Percentiles rank a stretch among this genome's conserved stretches.
Conservation (phyloP, 2,329 filamentous ascomycete species). For the Xenoacremonium recifei region DNA sequence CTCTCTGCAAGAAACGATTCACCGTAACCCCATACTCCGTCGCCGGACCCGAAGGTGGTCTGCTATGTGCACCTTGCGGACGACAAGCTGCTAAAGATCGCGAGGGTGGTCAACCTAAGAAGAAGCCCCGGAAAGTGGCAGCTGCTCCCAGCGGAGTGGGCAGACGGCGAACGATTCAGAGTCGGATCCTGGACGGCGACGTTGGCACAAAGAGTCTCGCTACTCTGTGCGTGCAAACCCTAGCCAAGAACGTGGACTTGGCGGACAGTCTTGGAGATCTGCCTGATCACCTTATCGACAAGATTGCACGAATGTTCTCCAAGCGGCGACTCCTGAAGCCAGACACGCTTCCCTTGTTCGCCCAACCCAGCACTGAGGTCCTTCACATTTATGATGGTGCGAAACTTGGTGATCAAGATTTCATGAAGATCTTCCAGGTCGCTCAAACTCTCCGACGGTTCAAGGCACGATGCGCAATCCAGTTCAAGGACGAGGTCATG, state of each 20-base stretch:
- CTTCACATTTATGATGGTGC: conserved; percentile 58
- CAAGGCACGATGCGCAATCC: conserved; percentile 80
- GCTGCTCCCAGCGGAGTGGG: conserved; percentile 52
- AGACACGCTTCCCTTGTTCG: conserved; percentile 55
- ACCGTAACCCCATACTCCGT: conserved; percentile 90
- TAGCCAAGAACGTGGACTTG: conserved; percentile 61
- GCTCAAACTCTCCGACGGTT: conserved; percentile 68
- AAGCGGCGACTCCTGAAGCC: conserved; percentile 57
- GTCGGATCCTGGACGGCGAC: conserved; percentile 77
- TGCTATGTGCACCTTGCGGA: conserved; percentile 82
- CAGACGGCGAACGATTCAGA: conserved; percentile 74
- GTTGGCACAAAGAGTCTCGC: conserved; percentile 68
- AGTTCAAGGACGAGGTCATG: conserved; percentile 84
- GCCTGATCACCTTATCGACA: conserved; percentile 54
- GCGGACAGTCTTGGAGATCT: conserved; percentile 63
- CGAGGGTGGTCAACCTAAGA: conserved; percentile 33
- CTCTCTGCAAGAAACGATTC: conserved; percentile 81
- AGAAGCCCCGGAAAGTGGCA: conserved; percentile 47
- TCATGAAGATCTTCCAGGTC: conserved; percentile 74
- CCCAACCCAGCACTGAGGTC: conserved; percentile 48
- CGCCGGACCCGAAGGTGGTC: conserved; percentile 75
- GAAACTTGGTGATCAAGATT: conserved; percentile 73
- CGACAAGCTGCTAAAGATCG: conserved; percentile 68
- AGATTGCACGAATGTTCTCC: conserved; percentile 57
- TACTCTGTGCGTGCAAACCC: conserved; percentile 60